These are phyloP conservation scores for Podaxis sp. DNA, from an alignment of 768 basidiomycete species.

Conservation along the genomic window DNA sequence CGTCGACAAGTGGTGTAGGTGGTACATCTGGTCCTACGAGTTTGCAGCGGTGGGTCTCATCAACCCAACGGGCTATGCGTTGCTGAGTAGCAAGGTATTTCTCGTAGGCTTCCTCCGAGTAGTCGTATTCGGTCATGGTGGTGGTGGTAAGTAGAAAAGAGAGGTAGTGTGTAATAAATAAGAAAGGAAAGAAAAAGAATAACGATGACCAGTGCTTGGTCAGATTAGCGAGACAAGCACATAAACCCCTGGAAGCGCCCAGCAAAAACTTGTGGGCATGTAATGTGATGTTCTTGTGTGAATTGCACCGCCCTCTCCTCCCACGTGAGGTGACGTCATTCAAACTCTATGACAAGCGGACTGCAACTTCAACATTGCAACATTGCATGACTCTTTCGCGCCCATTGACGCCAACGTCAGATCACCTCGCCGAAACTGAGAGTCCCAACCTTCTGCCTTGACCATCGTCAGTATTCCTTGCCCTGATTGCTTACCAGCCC, in stretches of 20 bases:
- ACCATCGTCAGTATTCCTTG: neutral
- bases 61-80: constrained; percentile 15
- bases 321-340: neutral
- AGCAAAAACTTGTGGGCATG: neutral
- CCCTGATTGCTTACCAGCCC: neutral
- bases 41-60: constrained; percentile 8
- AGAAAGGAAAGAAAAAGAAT: neutral
- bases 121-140: constrained; percentile 18
- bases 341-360: neutral
- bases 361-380: neutral
- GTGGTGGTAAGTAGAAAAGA: neutral
- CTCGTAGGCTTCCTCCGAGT: constrained; percentile 14
- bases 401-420: neutral
- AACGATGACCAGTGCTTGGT: neutral
- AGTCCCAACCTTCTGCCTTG: neutral
- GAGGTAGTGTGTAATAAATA: constrained; percentile 7
- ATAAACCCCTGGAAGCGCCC: neutral
- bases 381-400: no score
- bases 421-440: neutral
- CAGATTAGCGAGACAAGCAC: neutral
- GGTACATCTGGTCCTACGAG: constrained; percentile 12
- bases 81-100: constrained; percentile 14
- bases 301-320: neutral
- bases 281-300: no score
- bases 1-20: constrained; percentile 4